These are phyloP conservation scores for Elsinoe ampelina DNA, from an alignment of 2,329 filamentous ascomycete species.

Conservation along the genomic window DNA sequence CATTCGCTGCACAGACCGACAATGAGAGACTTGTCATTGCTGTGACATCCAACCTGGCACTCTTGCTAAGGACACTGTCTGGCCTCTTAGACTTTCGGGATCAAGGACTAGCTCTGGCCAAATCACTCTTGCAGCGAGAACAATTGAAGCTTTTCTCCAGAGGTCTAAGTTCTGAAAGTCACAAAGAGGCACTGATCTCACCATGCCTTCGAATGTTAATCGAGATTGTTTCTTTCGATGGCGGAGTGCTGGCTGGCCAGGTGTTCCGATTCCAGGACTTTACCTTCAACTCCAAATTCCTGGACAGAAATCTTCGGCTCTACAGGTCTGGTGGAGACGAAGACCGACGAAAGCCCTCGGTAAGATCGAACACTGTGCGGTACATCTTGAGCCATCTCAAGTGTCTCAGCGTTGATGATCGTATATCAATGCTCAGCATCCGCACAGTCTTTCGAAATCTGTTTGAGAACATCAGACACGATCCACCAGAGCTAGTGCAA, in stretches of 20 bases:
- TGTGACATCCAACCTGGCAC: conserved; percentile 68
- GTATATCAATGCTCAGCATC: conserved; percentile 73
- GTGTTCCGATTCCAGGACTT: conserved; percentile 65
- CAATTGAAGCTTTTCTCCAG: conserved; percentile 73
- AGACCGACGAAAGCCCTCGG: conserved; percentile 56
- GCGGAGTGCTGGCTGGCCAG: conserved; percentile 66
- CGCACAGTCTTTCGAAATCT: conserved; percentile 58
- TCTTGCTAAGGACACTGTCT: conserved; percentile 72
- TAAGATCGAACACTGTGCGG: conserved; percentile 72
- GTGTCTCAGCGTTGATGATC: conserved; percentile 66
- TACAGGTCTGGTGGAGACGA: conserved; percentile 52
- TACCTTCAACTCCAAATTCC: conserved; percentile 59
- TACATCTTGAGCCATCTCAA: conserved; percentile 73
- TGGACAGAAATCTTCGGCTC: conserved; percentile 74
- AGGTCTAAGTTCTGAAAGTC: conserved; percentile 68
- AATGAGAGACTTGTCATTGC: conserved; percentile 74
- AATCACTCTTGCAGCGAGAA: conserved; percentile 68
- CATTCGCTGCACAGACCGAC: conserved; percentile 67
- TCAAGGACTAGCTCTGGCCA: conserved; percentile 68
- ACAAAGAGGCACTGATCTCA: conserved; percentile 80
- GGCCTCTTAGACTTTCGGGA: conserved; percentile 63
- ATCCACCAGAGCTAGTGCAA: conserved; percentile 63
- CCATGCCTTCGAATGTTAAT: conserved; percentile 77
- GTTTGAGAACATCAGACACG: conserved; percentile 67
- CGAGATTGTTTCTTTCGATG: conserved; percentile 78